A percentile compares a stretch with the other conserved stretches of the same genome.
These are phyloP conservation scores for Colletotrichum nymphaeae DNA, from an alignment of 2,329 filamentous ascomycete genomes.

Conservation along the genomic window DNA sequence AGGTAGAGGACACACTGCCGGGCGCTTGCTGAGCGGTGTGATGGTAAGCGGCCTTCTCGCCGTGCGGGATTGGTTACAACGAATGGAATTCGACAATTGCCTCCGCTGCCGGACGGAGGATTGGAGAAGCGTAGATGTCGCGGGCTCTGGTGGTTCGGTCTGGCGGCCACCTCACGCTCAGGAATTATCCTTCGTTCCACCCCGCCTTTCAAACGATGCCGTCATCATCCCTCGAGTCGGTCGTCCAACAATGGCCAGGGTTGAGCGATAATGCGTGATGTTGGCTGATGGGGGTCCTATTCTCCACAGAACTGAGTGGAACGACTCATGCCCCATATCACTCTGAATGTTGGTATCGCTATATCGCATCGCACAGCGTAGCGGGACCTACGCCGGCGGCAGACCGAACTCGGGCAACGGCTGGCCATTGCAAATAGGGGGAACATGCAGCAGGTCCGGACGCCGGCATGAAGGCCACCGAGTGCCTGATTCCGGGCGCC, in stretches of 20 bases:
- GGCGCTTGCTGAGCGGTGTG: constrained; percentile 29
- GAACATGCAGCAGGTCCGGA: constrained; percentile 27
- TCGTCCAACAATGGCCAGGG: neutral
- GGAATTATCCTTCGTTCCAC: constrained; percentile 6
- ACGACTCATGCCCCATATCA: constrained; percentile 11
- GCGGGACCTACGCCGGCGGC: constrained; percentile 2
- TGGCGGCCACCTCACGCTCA: neutral
- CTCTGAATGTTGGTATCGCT: constrained; percentile 12
- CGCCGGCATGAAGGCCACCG: constrained; percentile 14
- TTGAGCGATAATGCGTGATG: constrained; percentile 18
- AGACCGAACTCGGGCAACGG: neutral
- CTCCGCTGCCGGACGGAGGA: neutral
- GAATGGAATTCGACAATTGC: neutral
- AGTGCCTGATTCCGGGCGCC: neutral
- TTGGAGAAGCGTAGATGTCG: neutral
- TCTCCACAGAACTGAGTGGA: constrained; percentile 24
- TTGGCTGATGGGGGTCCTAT: neutral
- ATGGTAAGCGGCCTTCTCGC: constrained; percentile 13
- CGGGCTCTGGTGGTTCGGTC: neutral
- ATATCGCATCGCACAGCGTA: neutral
- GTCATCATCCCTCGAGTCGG: constrained; percentile 22
- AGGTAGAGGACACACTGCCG: neutral
- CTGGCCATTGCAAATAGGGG: neutral
- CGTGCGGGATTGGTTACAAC: constrained; percentile 17
- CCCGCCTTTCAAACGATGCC: constrained; percentile 29